Evolutionary conservation across 345 rosid species (phyloP), one percentile per base, ranked within the genome.

Genomic region (Linum lewisii): DNA sequence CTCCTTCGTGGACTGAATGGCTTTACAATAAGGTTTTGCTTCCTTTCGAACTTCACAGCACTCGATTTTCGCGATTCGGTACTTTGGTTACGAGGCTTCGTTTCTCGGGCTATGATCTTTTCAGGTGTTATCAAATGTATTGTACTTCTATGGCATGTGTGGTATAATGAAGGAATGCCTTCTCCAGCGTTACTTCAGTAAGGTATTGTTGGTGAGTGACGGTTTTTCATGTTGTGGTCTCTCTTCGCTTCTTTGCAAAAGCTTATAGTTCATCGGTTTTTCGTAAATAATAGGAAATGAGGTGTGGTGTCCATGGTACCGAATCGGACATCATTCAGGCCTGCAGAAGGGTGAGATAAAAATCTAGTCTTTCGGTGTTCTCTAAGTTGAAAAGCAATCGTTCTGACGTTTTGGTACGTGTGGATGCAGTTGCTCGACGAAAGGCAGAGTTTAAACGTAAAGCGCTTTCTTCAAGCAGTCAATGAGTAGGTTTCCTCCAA

Each of bases 1-100:
- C 81, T 55, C 81, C 86, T 57, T 72, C 86, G 0, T 84, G 90
- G 90, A 66, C 86, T 52, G 90, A 84, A 63, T 84, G 90, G 90
- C 64, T 81, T 21, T 84, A 79, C 69, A 81, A 79, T 71, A 84
- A 84, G 90, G 89, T 81, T 72, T 59, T 10, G 16, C 19, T 55
- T 26, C 51, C 59, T 21, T 54, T 65, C 25, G n/a, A 23, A 45
- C 21, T 56, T 21, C 51, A 45, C 18, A 34, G 19, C 47, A 11
- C 47, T 42, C 47, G 47, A 42, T 42, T 1, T 1, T 42, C 16
- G 15, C 47, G 13, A 42, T 11, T 55, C 26, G 65, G 24, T 29
- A 29, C 5, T 20, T 29, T 25, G n/a, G n/a, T n/a, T n/a, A n/a
- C n/a, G n/a, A n/a, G n/a, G n/a, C n/a, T n/a, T n/a, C n/a, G n/a